phyloP scores from a whole-genome alignment of 2,329 filamentous ascomycete species.

The Curvularia verruculosa region DNA sequence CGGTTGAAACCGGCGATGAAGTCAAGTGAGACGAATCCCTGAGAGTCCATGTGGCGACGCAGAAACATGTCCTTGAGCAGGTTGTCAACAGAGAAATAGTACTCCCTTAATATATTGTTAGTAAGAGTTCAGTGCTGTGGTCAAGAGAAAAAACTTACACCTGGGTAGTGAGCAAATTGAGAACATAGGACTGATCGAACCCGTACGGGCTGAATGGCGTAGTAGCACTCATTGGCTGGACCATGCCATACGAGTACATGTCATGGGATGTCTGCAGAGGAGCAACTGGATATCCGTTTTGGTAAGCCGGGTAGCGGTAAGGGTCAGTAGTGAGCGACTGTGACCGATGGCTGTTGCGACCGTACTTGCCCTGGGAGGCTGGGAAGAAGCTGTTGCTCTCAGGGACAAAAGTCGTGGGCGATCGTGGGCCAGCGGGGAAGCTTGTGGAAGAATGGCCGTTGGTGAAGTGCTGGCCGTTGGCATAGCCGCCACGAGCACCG shows the following conservation, averaged over 20 bases:
- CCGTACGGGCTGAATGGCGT: conserved; percentile 62
- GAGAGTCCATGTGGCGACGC: conserved; percentile 89
- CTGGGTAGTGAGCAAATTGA: conserved; percentile 66
- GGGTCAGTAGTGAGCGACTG: conserved; percentile 66
- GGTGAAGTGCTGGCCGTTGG: conserved; percentile 47
- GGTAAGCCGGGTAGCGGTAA: conserved; percentile 53
- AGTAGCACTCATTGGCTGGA: conserved; percentile 62
- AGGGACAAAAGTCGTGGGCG: conserved; percentile 45
- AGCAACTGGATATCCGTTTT: conserved; percentile 47
- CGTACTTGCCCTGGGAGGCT: conserved; percentile 49
- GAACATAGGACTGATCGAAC: conserved; percentile 63
- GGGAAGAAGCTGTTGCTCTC: conserved; percentile 45
- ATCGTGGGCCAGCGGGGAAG: conserved; percentile 45
- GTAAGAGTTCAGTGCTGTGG: conserved; percentile 8
- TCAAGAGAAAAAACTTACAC: conserved; percentile 52
- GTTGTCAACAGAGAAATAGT: conserved; percentile 97
- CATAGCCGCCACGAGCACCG: conserved; percentile 51
- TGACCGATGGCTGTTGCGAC: conserved; percentile 61
- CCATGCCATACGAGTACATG: conserved; percentile 63
- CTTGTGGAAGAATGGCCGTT: conserved; percentile 49
- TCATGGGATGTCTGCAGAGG: conserved; percentile 56
- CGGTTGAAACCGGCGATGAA: conserved; percentile 88
- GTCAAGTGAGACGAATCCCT: conserved; percentile 84
- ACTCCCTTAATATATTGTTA: conserved; percentile 69
- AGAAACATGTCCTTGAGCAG: conserved; percentile 91